Base-by-base conservation (phyloP, 495 filamentous ascomycete genomes). In the Mytilinidion resinicola region DNA sequence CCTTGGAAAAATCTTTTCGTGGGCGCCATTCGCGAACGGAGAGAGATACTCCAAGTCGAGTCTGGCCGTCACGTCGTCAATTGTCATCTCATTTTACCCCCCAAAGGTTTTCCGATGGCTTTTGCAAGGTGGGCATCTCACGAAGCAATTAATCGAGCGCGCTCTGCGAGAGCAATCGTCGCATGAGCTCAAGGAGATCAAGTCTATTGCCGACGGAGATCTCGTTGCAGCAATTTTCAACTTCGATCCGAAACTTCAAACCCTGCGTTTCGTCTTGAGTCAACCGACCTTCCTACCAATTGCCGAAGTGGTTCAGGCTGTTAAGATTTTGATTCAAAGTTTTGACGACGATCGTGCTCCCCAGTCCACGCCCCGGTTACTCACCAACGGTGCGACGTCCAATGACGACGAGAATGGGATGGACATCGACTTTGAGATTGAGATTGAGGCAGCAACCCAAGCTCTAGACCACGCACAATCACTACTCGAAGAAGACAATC, bases 1-100 rank as follows among this genome's bases (percentile, higher is more conserved):
- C 30, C 60, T 86, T 5, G 74, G 79, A 0, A 77, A 77, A 51
- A 80, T 85, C 5, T 85, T 86, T 62, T 53, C 70, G 10, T 65
- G 51, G 56, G 15, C 15, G 33, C 11, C 4, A 0, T 42, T 9
- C 9, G 9, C 1, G 4, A 6, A 57, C 75, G 37, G 64, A 74
- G 41, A 63, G 73, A 8, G 57, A 61, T 36, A 21, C 48, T 11
- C 25, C 19, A 20, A 55, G 57, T 9, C 37, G 1, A 68, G 67
- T 53, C 60, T 57, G 10, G 38, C 62, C n/a, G 62, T 25, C 15
- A 25, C 50, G 36, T 37, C 36, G 9, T 41, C 33, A 34, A 55
- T 73, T 10, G 37, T 42, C 19, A 56, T 74, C 36, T 35, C 47
- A 9, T 72, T 74, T 21, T 69, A 62, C 41, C 60, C 70, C 10